A percentile compares a stretch with the other conserved stretches of the same genome.
phyloP scores from a whole-genome alignment of 805 yeast species.

The Candida vaughaniae region DNA sequence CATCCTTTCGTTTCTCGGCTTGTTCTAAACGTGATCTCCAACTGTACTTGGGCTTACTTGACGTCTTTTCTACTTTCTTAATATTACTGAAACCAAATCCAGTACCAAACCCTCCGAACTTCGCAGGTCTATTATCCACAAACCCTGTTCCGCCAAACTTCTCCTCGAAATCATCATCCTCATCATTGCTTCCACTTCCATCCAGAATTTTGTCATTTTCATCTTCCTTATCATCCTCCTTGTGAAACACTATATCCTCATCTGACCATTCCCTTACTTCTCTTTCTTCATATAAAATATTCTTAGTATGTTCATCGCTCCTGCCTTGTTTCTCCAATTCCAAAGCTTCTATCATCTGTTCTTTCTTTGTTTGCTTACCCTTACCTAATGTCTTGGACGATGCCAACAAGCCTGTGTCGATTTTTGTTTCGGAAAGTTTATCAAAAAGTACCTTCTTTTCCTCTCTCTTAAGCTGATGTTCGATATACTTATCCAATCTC shows the following conservation, averaged over 20 bases:
- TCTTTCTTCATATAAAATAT: conserved; percentile 68
- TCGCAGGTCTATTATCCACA: conserved; percentile 68
- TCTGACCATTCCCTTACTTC: conserved; percentile 59
- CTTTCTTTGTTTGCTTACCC: conserved; percentile 65
- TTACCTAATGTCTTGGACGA: conserved; percentile 79
- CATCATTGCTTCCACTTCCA: conserved; percentile 17
- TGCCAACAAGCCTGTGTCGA: conserved; percentile 68
- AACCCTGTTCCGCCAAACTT: conserved; percentile 38
- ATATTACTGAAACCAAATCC: conserved; percentile 70
- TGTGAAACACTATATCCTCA: conserved; percentile 15
- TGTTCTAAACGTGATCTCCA: conserved; percentile 55
- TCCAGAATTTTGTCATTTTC: conserved; percentile 7
- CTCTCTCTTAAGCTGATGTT: conserved; percentile 84
- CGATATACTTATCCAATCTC: conserved; percentile 87
- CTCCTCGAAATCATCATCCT: conserved; percentile 14
- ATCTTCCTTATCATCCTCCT: conserved; percentile 15
- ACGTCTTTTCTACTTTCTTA: conserved; percentile 41
- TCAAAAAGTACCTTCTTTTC: conserved; percentile 77
- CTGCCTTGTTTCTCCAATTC: conserved; percentile 71
- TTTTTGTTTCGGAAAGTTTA: conserved; percentile 63
- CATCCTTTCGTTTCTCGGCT: conserved; percentile 35
- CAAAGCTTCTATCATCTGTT: conserved; percentile 72
- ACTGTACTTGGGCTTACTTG: conserved; percentile 54
- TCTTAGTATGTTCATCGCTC: conserved; percentile 58
- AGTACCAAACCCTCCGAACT: conserved; percentile 57